These are phyloP conservation scores for Bipolaris victoriae DNA, from an alignment of 2,329 filamentous ascomycete species.

Conservation along the genomic window DNA sequence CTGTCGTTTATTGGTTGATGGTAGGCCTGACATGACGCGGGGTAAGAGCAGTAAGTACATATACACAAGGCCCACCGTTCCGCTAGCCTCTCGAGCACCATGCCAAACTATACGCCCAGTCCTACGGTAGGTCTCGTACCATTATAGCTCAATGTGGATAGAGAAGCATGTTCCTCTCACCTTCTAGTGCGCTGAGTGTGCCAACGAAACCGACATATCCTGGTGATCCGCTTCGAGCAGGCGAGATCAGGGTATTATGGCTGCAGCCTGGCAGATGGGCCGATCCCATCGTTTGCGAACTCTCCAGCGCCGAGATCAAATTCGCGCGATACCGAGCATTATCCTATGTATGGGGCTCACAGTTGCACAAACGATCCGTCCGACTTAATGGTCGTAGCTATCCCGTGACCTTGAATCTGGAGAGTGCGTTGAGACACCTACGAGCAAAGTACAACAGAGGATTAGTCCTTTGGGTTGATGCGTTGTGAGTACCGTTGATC, in stretches of 20 bases:
- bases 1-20: not conserved
- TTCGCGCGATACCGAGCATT: not conserved
- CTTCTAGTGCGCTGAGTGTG: constrained; percentile 1
- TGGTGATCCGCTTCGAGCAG: not conserved
- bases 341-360: not conserved
- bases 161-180: constrained; percentile 7
- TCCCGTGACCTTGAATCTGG: constrained; percentile 22
- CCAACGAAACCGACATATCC: not conserved
- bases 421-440: constrained; percentile 18
- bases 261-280: constrained; percentile 20
- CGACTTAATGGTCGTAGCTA: constrained; percentile 4
- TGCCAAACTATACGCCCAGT: not conserved
- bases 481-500: constrained; percentile 7
- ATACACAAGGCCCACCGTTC: not conserved
- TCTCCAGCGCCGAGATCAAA: not conserved
- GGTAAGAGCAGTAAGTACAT: not conserved
- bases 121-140: not conserved
- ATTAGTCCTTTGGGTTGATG: constrained; percentile 25
- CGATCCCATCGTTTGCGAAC: constrained; percentile 18
- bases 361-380: not conserved
- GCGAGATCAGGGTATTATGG: constrained; percentile 12
- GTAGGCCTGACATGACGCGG: not conserved
- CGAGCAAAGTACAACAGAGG: constrained; percentile 10
- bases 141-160: not conserved
- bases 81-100: not conserved